Evolutionary conservation across 257 asterid species (phyloP), one percentile per base, ranked within the genome.

Genomic region (Capsicum rhomboideum): DNA sequence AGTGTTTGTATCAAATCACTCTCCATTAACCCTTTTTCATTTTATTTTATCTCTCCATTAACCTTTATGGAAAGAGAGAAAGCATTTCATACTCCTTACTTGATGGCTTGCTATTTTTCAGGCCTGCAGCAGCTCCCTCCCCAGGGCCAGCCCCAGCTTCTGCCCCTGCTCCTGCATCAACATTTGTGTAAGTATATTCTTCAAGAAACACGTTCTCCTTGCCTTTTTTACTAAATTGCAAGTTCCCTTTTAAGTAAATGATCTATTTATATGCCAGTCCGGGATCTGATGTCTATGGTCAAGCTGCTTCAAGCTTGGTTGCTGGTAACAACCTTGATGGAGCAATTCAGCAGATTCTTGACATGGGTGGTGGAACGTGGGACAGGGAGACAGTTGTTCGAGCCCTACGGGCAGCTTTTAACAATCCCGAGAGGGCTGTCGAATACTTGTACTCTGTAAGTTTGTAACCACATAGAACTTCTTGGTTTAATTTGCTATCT

Each of bases 301-400:
- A 87, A 83, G 93, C 97, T 9, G 95, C 97, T 81, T 90, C 96
- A 29, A 91, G 86, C 89, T 88, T 92, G 40, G 93, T 91, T 84
- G 95, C 97, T 82, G 98, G 95, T 11, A 93, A 58, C 87, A 93
- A 88, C 85, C 94, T 95, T 52, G 98, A 92, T 31, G 93, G 88
- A 81, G 23, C 94, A 14, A 84, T 94, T 86, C 97, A 91, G 88
- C 95, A 93, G 91, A 91, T 95, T 82, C 94, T 95, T 86, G 95
- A 92, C 84, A 92, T 95, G 95, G 98, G 98, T 59, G 98, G 98
- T 37, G 98, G 98, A 66, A 88, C 80, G 50, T 95, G 98, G 98
- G 97, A 95, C 83, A 84, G 98, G 84, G 98, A 92, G n/a, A 91
- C 91, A 20, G 98, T 95, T 85, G 90, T 93, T 69, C 92, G 96